Percentiles rank a stretch among this genome's conserved stretches.
These are phyloP conservation scores for Polygonum aviculare DNA, from an alignment of 148 eudicot species.

Conservation along the genomic window DNA sequence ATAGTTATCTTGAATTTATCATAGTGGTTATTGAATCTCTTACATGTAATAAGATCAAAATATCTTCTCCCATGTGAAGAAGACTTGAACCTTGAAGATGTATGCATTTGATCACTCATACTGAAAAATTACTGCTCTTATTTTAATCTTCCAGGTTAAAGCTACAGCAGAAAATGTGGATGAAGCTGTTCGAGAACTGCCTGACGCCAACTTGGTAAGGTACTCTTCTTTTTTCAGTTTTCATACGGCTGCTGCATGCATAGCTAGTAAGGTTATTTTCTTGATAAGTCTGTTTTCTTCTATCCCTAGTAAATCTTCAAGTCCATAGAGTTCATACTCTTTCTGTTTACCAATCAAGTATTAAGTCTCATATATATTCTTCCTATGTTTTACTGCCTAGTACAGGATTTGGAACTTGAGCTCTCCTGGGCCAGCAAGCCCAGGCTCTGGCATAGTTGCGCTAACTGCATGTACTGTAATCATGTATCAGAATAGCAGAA, in stretches of 20 bases:
- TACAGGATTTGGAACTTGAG: neutral
- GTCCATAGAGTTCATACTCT: neutral
- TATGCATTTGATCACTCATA: neutral
- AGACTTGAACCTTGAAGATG: neutral
- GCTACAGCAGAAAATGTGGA: conserved; percentile 95
- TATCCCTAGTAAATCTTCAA: neutral
- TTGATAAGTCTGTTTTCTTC: neutral
- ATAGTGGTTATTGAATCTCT: neutral
- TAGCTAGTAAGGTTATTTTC: neutral
- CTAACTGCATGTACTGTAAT: neutral
- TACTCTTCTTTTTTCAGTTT: conserved; percentile 42
- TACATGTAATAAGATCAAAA: neutral
- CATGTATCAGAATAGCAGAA: neutral
- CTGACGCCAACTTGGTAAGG: conserved; percentile 99
- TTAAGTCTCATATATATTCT: neutral
- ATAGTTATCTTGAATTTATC: neutral
- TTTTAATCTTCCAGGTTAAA: conserved; percentile 52
- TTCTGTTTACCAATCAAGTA: neutral
- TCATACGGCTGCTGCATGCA: conserved; percentile 9
- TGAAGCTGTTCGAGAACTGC: conserved; percentile 99
- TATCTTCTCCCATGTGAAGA: neutral
- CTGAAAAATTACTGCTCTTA: neutral
- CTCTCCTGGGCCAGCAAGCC: neutral
- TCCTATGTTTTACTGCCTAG: neutral
- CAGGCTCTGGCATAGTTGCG: neutral